Evolutionary conservation across 2,329 filamentous ascomycete species (phyloP).

Genomic region (Allantophomopsis lycopodina): DNA sequence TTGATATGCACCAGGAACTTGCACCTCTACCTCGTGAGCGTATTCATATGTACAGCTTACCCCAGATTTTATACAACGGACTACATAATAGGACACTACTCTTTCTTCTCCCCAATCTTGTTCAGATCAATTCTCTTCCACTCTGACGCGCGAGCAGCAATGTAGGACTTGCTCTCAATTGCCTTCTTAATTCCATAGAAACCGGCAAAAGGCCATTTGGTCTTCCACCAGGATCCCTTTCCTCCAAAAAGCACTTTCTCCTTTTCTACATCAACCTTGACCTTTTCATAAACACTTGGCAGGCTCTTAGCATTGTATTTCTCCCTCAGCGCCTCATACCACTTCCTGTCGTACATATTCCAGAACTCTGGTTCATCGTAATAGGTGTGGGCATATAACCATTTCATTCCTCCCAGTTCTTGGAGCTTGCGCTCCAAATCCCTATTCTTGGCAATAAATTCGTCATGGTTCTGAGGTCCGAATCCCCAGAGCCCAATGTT

Average conservation of each 20-base stretch:
- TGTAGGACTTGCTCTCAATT: constrained; percentile 32
- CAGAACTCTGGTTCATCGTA: constrained; percentile 64
- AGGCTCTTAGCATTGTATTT: constrained; percentile 50
- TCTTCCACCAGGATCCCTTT: constrained; percentile 28
- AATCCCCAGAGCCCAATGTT: constrained; percentile 71
- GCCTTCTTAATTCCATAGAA: constrained; percentile 45
- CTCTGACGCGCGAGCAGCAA: constrained; percentile 10
- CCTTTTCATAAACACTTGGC: constrained; percentile 60
- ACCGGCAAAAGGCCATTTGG: constrained; percentile 40
- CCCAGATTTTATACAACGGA: too few relatives aligned
- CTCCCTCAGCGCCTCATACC: constrained; percentile 46
- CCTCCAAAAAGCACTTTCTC: constrained; percentile 25
- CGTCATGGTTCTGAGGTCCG: constrained; percentile 37
- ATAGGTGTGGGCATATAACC: constrained; percentile 78
- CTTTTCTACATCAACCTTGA: constrained; percentile 38
- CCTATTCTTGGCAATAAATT: constrained; percentile 59
- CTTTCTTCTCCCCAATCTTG: too few relatives aligned
- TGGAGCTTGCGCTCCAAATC: constrained; percentile 56
- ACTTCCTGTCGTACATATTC: constrained; percentile 41
- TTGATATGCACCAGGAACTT: too few relatives aligned
- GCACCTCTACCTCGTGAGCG: too few relatives aligned
- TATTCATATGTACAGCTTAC: too few relatives aligned
- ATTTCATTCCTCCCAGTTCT: constrained; percentile 66
- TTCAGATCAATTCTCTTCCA: constrained; percentile 10
- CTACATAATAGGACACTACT: too few relatives aligned